Base-by-base conservation (phyloP, 202 grass and related monocot species). In the Miscanthus sacchariflorus region DNA sequence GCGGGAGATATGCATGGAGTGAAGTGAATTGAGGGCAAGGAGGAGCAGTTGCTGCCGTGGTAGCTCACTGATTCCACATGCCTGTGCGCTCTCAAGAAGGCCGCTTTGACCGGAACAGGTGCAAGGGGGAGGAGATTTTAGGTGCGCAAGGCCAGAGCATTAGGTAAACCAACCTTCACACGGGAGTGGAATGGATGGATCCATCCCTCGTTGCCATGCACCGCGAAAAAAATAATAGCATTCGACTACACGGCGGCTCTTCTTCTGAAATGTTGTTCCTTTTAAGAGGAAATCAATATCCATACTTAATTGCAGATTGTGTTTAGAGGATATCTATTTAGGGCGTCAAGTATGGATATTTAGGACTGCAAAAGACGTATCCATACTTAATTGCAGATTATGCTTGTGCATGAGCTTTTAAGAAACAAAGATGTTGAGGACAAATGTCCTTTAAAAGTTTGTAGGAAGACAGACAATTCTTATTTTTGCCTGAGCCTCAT, bases 151-250 rank as follows among this genome's bases (percentile, higher is more conserved):
- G 65, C 52, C 28, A 79, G 64, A 80, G 84, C 14, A 89, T 89
- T 93, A 90, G 93, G 91, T 95, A 25, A 95, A 93, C 93, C 58
- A 91, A 95, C 78, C 80, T 70, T 17, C 17, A 27, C 36, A 49
- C 28, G 74, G 70, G 43, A 74, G 36, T 61, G 3, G 21, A 64
- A 24, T 35, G 76, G 36, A 52, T 1, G 6, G 8, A 3, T 23
- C 21, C 58, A n/a, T 61, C 56, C 19, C 21, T 61, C 56, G 56
- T 46, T 13, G 11, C 19, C 21, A 61, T 61, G 7, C 56, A 61
- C 56, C 56, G 4, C 56, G 54, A 10, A 23, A 10, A 10, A 59
- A 9, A 61, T 35, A 61, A 61, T 56, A 59, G 56, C 56, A n/a
- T 54, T 18, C 50, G 14, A 17, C 39, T 40, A 50, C 48, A 50